Base-by-base conservation (phyloP, 805 yeast species). In the Metschnikowia continentalis region DNA sequence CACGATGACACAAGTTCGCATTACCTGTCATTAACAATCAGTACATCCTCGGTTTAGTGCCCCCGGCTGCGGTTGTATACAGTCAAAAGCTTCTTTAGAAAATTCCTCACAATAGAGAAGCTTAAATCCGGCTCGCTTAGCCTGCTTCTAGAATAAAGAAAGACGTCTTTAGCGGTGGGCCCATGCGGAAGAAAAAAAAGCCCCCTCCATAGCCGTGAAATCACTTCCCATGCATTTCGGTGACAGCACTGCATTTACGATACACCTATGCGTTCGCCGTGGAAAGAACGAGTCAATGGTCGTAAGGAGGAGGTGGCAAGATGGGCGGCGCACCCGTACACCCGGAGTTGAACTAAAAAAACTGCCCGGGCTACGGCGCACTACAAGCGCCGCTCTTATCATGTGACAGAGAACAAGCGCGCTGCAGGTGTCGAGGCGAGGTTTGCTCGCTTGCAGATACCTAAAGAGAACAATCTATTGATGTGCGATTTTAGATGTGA, bases 331-430 rank as follows among this genome's bases (percentile, higher is more conserved):
- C 37, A 14, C 32, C 32, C n/a, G 46, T 33, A 19, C 38, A 20
- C 46, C 38, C 4, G 13, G 2, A 2, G 17, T 6, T 3, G 26
- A 10, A 42, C 35, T 41, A 41, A 41, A 30, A 30, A 15, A 15
- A 2, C n/a, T 17, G 19, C 23, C 22, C 36, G 26, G 36, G 6
- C 20, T 11, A 19, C 17, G 26, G 17, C 36, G 7, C 36, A 33
- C 13, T 32, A 30, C 38, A 42, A 32, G 46, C 38, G 37, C 30
- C 37, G 26, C 46, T 42, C 46, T 42, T 42, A 32, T 42, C 46
- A 42, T 32, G 37, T 32, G 26, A 30, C 15, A 20, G 32, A 14
- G 35, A 11, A 23, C 8, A 32, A 13, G 36, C 22, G 45, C 45
- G 4, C 13, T n/a, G 36, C 35, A 42, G 19, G 14, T 32, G 17